A percentile compares a stretch with the other conserved stretches of the same genome.
phyloP scores from a whole-genome alignment of 2,329 filamentous ascomycete species.

The Xylariaceae sp. region DNA sequence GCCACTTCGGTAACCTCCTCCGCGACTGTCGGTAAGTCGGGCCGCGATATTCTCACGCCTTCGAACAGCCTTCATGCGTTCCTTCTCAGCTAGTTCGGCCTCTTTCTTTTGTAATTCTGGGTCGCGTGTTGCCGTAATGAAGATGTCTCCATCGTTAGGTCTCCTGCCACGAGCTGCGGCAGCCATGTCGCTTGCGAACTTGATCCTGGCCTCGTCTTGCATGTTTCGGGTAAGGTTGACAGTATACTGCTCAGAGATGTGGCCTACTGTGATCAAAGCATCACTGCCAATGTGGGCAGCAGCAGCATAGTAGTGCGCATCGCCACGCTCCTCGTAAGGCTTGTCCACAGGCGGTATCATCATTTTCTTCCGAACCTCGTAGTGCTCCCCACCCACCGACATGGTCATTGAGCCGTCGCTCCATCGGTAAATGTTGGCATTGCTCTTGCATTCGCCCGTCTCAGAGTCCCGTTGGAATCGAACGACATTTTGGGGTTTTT shows the following conservation, averaged over 20 bases:
- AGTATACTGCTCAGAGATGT: conserved; percentile 68
- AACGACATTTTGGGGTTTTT: conserved; percentile 60
- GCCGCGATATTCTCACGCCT: conserved; percentile 64
- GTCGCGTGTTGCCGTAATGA: conserved; percentile 67
- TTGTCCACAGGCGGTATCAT: conserved; percentile 59
- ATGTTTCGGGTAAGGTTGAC: conserved; percentile 63
- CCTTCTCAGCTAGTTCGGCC: conserved; percentile 71
- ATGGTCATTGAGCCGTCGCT: conserved; percentile 75
- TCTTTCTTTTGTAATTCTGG: conserved; percentile 71
- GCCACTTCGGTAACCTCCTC: conserved; percentile 44
- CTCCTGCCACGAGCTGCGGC: conserved; percentile 54
- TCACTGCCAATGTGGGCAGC: conserved; percentile 66
- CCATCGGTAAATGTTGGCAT: conserved; percentile 71
- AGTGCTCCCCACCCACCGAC: conserved; percentile 71
- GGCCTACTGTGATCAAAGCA: conserved; percentile 68
- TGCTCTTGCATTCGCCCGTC: conserved; percentile 67
- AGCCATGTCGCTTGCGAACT: conserved; percentile 63
- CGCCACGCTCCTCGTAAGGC: conserved; percentile 61
- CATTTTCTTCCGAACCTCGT: conserved; percentile 66
- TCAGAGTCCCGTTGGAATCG: conserved; percentile 65
- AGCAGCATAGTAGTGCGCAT: conserved; percentile 72
- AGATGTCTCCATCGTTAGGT: conserved; percentile 53
- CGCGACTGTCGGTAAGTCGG: conserved; percentile 53
- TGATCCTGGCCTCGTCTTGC: conserved; percentile 67
- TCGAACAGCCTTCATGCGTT: conserved; percentile 62